A percentile compares a stretch with the other conserved stretches of the same genome.
Evolutionary conservation across 768 basidiomycete genomes (phyloP).

Genomic region (Tylopilus felleus): DNA sequence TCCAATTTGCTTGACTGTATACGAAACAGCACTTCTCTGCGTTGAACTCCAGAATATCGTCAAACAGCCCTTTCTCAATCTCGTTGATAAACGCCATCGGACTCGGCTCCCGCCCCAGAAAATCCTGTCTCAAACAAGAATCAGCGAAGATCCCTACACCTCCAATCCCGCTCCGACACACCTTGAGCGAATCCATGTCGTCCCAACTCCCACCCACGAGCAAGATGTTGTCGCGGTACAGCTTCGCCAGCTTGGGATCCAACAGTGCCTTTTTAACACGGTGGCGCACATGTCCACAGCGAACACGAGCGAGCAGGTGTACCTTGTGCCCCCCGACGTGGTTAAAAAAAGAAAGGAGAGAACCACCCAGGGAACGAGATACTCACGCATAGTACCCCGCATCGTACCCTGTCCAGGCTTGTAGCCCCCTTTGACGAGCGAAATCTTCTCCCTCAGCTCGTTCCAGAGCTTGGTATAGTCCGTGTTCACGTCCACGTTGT

Average conservation of each 20-base stretch:
- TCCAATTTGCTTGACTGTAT: no score
- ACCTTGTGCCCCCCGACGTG: constrained; percentile 36
- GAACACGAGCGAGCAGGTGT: constrained; percentile 70
- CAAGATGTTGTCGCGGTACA: constrained; percentile 76
- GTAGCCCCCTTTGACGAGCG: constrained; percentile 60
- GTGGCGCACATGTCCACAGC: constrained; percentile 62
- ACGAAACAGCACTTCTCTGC: no score
- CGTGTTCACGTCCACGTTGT: constrained; percentile 44
- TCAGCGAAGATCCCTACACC: not conserved
- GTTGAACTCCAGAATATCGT: no score
- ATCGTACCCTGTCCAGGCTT: constrained; percentile 74
- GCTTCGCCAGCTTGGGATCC: constrained; percentile 58
- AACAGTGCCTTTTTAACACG: constrained; percentile 77
- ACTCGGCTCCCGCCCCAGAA: constrained; percentile 73
- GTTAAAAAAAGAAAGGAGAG: not conserved
- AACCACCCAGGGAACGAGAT: no score
- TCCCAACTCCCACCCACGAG: constrained; percentile 45
- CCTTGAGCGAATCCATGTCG: not conserved
- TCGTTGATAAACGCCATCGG: constrained; percentile 71
- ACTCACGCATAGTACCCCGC: constrained; percentile 61
- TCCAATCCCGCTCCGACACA: no score
- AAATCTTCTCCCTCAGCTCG: constrained; percentile 62
- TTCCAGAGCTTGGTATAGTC: constrained; percentile 85
- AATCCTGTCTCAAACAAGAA: constrained; percentile 50
- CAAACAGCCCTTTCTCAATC: constrained; percentile 33